phyloP scores from a whole-genome alignment of 495 filamentous ascomycete genomes.

The Friedmanniomyces simplex region DNA sequence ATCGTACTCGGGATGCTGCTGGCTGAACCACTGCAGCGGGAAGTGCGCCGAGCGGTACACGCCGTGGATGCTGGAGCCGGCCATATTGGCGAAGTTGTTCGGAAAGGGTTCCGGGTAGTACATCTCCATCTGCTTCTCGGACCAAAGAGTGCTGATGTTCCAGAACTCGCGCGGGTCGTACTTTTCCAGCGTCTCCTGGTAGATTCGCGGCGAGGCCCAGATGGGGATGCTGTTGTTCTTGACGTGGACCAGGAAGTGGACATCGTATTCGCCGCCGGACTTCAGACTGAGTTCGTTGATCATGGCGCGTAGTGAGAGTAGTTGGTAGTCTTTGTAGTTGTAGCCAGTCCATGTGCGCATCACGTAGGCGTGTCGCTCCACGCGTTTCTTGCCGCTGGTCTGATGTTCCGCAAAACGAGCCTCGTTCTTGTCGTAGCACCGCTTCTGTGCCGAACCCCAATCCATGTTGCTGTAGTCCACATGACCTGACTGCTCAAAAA shows the following conservation, averaged over 20 bases:
- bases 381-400: slow-evolving; percentile 22
- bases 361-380: slow-evolving; percentile 32
- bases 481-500: slow-evolving; percentile 26
- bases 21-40: slow-evolving; percentile 47
- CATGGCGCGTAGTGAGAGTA: slow-evolving; percentile 42
- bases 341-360: slow-evolving; percentile 34
- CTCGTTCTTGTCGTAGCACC: slow-evolving; percentile 35
- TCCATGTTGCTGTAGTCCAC: slow-evolving; percentile 30
- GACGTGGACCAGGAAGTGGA: slow-evolving; percentile 49
- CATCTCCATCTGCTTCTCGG: slow-evolving; percentile 36
- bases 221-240: slow-evolving; percentile 45
- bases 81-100: slow-evolving; percentile 31
- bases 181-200: slow-evolving; percentile 39
- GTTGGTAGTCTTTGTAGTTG: slow-evolving; percentile 30
- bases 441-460: slow-evolving; percentile 31
- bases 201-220: slow-evolving; percentile 39
- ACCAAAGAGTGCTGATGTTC: slow-evolving; percentile 48
- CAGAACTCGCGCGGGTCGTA: slow-evolving; percentile 46
- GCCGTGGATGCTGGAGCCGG: slow-evolving; percentile 27
- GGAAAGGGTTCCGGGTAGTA: slow-evolving; percentile 38
- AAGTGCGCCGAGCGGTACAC: slow-evolving; percentile 34
- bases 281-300: slow-evolving; percentile 45
- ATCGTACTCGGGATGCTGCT: slow-evolving; percentile 48
- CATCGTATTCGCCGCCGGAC: slow-evolving; percentile 48
- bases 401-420: slow-evolving; percentile 26